Evolutionary conservation across 257 asterid genomes (phyloP), one percentile per base, ranked within the genome.

Genomic region (Cordia subcordata): DNA sequence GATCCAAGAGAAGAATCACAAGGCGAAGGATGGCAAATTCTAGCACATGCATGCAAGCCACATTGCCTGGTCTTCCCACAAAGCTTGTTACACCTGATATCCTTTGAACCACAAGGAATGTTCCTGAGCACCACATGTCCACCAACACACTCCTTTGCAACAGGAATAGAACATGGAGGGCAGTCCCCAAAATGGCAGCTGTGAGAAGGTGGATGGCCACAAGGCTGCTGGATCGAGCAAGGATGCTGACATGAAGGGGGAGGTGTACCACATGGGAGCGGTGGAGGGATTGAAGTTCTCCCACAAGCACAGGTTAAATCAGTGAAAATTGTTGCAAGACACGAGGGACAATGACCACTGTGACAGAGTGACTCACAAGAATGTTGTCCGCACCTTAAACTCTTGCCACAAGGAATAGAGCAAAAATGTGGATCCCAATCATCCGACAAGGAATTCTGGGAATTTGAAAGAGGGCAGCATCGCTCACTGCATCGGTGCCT

Each of bases 151-250:
- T 89, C 95, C 79, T 93, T 93, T 19, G 96, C 81, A 10, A 86
- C 68, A 40, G 96, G 99, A 69, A 82, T 72, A 13, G 96, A 77
- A 75, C 99, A 93, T 0, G 99, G 97, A 2, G 94, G 85, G 71
- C 99, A 93, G 58, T 86, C 96, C 50, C 99, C 97, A 58, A 93
- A 86, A 68, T 93, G 97, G 75, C 99, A 93, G 82, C 89, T 89
- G 74, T 93, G 99, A 60, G 99, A 78, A 55, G 97, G 76, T 49
- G 90, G 80, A 73, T 93, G 99, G 27, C 99, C 97, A 58, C 99
- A 93, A 18, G 90, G 92, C 81, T 89, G 99, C 68, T 88, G 79
- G 62, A 86, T 81, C 6, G 96, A 86, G 81, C 99, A 93, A 66
- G 94, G 94, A 55, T 55, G 64, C 81, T 84, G 97, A 60, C 99